Evolutionary conservation across 768 basidiomycete species (phyloP), one percentile per base, ranked within the genome.

Genomic region (Xerocomus brunneocitrinus): DNA sequence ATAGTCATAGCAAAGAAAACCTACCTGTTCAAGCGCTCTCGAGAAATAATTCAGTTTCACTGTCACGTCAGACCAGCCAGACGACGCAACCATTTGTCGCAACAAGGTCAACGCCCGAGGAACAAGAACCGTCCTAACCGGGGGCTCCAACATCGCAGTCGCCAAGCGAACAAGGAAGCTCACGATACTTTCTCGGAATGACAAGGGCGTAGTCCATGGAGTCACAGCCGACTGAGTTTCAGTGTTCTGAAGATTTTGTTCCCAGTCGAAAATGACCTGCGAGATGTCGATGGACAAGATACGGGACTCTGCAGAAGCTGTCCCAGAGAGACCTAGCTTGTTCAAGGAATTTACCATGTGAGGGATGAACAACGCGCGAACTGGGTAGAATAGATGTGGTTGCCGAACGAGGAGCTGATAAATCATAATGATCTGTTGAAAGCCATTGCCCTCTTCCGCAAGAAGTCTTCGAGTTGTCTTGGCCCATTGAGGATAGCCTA

Each of bases 391-490:
- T 8, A 97, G 76, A 49, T 91, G 81, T 0, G 90, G 84, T 55
- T 98, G 93, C 55, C 92, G 89, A 57, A 92, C 86, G 52, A 99
- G 87, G 50, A 99, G 81, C 56, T 95, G 88, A 66, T 97, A 99
- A 48, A 98, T 89, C 56, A 80, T 78, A 55, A 87, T 83, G 49
- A 89, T 79, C 55, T 94, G 81, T 41, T 80, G 74, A 44, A 80
- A 76, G 27, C 80, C 78, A 47, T 81, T 79, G 3, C 88, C 88
- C 65, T 99, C 97, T 70, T 99, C 97, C 16, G 86, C 81, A 35
- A 99, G 78, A 31, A 97, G 77, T 43, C 86, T 82, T 40, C 94
- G 81, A 3, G 93, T 92, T 12, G 85, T 85, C 63, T 79, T 83
- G 5, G 94, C 94, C 97, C 97, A 99, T 50, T 75, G 77, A 61